Percentiles rank a stretch among this genome's conserved stretches.
phyloP scores from a whole-genome alignment of 1,284 basidiomycete species.

The Ganoderma leucocontextum region DNA sequence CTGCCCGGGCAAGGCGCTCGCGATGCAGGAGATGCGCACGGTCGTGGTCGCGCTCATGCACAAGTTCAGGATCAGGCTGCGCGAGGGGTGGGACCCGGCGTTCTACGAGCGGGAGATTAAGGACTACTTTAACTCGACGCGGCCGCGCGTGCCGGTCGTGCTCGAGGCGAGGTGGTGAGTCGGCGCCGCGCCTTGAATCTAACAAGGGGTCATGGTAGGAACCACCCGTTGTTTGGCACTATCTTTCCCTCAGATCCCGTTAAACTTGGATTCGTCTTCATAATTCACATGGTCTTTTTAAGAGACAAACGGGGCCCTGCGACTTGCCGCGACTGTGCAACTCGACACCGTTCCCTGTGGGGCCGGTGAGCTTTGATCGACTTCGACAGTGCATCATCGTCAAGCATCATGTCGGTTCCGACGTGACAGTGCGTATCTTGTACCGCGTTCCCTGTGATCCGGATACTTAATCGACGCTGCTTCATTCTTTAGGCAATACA shows the following conservation, averaged over 20 bases:
- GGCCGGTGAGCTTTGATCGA: background rate
- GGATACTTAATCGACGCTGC: background rate
- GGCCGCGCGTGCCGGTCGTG: slow-evolving; percentile 7
- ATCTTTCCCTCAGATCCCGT: background rate
- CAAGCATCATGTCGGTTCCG: background rate
- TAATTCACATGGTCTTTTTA: background rate
- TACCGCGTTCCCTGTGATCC: background rate
- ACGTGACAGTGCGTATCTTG: background rate
- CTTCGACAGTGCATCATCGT: background rate
- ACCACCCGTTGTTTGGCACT: background rate
- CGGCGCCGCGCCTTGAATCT: background rate
- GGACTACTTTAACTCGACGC: slow-evolving; percentile 30
- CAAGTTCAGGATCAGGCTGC: slow-evolving; percentile 37
- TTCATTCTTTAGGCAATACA: background rate
- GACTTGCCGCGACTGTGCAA: background rate
- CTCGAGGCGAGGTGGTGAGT: slow-evolving; percentile 4
- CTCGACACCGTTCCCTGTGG: background rate
- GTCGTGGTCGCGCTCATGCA: slow-evolving; percentile 38
- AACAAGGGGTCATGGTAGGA: too few species aligned
- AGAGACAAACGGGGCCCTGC: background rate
- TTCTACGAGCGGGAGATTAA: slow-evolving; percentile 34
- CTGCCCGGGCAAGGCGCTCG: slow-evolving; percentile 45
- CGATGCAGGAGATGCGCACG: slow-evolving; percentile 37
- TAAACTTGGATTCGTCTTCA: background rate
- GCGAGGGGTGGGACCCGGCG: slow-evolving; percentile 33